Base-by-base conservation (phyloP, 495 filamentous ascomycete species). In the Xylaria cubensis region DNA sequence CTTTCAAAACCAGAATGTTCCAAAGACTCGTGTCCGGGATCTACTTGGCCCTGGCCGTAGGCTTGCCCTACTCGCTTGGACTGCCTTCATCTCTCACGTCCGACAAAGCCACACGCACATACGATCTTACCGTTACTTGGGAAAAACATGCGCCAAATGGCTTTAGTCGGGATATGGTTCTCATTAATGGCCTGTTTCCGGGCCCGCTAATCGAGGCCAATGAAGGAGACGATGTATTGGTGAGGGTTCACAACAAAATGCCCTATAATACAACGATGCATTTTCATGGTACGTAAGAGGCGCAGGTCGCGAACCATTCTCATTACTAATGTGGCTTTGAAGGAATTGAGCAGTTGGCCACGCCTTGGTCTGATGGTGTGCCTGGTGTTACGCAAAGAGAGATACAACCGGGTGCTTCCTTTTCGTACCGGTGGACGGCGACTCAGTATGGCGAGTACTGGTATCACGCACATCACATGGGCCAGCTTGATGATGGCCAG, bases 401-500 rank as follows among this genome's bases (percentile, higher is more conserved):
- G 3, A 87, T 90, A 48, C 70, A 74, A 53, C 81, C 85, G 3
- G 84, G 83, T 8, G 73, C 75, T 12, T 81, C 68, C 12, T 89
- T 83, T 48, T 75, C 72, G 19, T 87, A 88, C 71, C 76, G 78
- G 42, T 90, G 82, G 78, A 81, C 76, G 2, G 88, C 86, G 7
- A 80, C 76, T 7, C 81, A 84, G 24, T 84, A 84, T 72, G 87
- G 88, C 24, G 85, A 81, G 19, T 87, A 86, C 76, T 87, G 82
- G 83, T 89, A 89, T 70, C 88, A 90, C 75, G 79, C 84, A n/a
- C 88, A 90, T 70, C 75, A 77, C 24, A 75, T 76, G 41, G 81
- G 80, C 9, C 81, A 84, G 64, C 77, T 88, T 24, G 80, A 84
- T 71, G 87, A 90, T 73, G 88, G 88, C 21, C 79, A 87, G 12